Evolutionary conservation across 495 filamentous ascomycete genomes (phyloP).

Genomic region (Penicillium silybi): DNA sequence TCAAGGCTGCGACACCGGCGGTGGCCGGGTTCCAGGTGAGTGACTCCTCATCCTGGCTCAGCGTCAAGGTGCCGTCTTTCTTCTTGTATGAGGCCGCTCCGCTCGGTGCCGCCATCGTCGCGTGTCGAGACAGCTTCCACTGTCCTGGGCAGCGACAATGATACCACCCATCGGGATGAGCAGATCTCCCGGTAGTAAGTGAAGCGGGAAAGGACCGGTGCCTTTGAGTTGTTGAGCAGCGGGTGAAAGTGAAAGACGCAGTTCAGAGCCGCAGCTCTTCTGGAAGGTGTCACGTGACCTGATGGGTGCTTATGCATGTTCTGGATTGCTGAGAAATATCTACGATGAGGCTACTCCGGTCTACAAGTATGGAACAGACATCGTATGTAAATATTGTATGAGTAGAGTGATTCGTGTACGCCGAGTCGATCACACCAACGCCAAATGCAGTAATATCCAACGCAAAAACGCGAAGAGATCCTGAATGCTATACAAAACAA

Average conservation of each 20-base stretch:
- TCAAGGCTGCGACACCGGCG: slow-evolving; percentile 54
- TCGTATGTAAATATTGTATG: background rate
- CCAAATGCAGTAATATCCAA: slow-evolving; percentile 9
- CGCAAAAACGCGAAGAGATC: slow-evolving; percentile 20
- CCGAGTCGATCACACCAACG: slow-evolving; percentile 5
- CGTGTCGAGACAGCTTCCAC: slow-evolving; percentile 42
- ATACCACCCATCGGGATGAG: slow-evolving; percentile 44
- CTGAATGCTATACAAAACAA: slow-evolving; percentile 29
- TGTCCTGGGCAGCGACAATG: slow-evolving; percentile 35
- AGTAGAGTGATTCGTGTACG: slow-evolving; percentile 17
- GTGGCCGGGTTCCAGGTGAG: slow-evolving; percentile 73
- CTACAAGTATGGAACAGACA: background rate
- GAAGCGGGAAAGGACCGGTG: slow-evolving; percentile 19
- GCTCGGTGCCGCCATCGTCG: slow-evolving; percentile 55
- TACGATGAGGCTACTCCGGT: background rate
- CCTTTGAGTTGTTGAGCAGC: slow-evolving; percentile 19
- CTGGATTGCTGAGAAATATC: too few species aligned
- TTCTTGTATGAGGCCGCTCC: slow-evolving; percentile 87
- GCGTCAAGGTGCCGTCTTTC: slow-evolving; percentile 80
- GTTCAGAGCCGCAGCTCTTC: slow-evolving; percentile 19
- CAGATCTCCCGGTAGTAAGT: slow-evolving; percentile 21
- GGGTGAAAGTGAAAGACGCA: slow-evolving; percentile 9
- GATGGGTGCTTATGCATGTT: too few species aligned
- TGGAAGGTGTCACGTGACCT: slow-evolving; percentile 14
- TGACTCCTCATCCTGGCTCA: slow-evolving; percentile 63